Percentiles rank a stretch among this genome's conserved stretches.
These are phyloP conservation scores for Aureobasidium sp. DNA, from an alignment of 2,329 filamentous ascomycete genomes.

Conservation along the genomic window DNA sequence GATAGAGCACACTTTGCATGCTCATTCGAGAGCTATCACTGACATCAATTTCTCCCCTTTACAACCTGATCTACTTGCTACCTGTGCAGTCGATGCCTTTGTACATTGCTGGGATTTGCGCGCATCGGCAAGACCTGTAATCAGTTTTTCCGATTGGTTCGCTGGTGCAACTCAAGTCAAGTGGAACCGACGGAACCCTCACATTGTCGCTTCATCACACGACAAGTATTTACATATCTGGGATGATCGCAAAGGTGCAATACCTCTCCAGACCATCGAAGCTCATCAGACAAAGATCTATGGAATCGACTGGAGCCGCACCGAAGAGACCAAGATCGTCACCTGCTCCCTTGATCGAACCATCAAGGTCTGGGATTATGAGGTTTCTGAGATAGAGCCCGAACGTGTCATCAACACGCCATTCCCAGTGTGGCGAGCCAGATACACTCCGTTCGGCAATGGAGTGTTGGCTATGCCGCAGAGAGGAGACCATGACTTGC, in stretches of 20 bases:
- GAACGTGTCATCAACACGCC: constrained; percentile 72
- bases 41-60: constrained; percentile 95
- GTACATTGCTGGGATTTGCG: constrained; percentile 89
- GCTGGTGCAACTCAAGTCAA: constrained; percentile 92
- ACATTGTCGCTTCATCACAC: constrained; percentile 83
- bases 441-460: constrained; percentile 82
- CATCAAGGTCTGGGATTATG: constrained; percentile 89
- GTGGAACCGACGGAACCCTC: constrained; percentile 80
- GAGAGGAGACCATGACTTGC: constrained; percentile 73
- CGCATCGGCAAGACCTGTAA: constrained; percentile 59
- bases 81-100: constrained; percentile 86
- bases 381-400: constrained; percentile 50
- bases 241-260: constrained; percentile 73
- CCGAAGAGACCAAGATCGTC: constrained; percentile 59
- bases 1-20: constrained; percentile 81
- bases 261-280: constrained; percentile 72
- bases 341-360: constrained; percentile 88
- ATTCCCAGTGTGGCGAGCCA: constrained; percentile 84
- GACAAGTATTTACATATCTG: constrained; percentile 82
- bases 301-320: constrained; percentile 88
- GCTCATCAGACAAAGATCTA: constrained; percentile 93
- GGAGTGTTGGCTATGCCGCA: constrained; percentile 88
- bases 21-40: constrained; percentile 80
- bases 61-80: constrained; percentile 79
- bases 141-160: constrained; percentile 87